A percentile compares a stretch with the other conserved stretches of the same genome.
Evolutionary conservation across 768 basidiomycete species (phyloP).

Genomic region (Phylloporus scabripes): DNA sequence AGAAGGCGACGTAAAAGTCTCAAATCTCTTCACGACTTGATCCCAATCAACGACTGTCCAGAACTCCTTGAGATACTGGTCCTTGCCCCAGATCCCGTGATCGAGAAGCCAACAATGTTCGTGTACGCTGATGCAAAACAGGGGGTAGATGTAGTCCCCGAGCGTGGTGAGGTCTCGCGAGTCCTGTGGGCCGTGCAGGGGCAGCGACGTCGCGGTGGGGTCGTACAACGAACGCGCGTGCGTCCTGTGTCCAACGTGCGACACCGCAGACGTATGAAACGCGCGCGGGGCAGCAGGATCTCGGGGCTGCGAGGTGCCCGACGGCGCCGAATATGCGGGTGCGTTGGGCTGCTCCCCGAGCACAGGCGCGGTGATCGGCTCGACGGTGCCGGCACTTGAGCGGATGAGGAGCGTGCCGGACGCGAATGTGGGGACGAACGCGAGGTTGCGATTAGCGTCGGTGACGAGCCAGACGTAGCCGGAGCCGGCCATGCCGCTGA

Average conservation of each 20-base stretch:
- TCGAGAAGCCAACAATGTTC: constrained; percentile 89
- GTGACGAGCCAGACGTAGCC: constrained; percentile 89
- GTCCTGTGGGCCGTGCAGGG: constrained; percentile 12
- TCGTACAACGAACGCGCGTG: constrained; percentile 27
- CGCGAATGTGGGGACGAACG: constrained; percentile 81
- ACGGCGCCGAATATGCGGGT: neutral
- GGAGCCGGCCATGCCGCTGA: constrained; percentile 67
- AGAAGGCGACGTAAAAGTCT: constrained; percentile 15
- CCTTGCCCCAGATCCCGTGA: constrained; percentile 89
- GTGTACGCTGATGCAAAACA: constrained; percentile 74
- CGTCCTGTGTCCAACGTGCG: constrained; percentile 2
- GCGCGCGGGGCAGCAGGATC: constrained; percentile 29
- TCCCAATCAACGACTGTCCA: constrained; percentile 82
- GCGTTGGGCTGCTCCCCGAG: constrained; percentile 23
- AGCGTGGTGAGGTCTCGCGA: constrained; percentile 24
- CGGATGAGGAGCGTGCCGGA: constrained; percentile 82
- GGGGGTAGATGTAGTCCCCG: constrained; percentile 61
- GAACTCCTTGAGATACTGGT: constrained; percentile 77
- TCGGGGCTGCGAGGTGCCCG: constrained; percentile 5
- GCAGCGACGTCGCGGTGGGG: constrained; percentile 7
- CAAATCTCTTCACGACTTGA: constrained; percentile 40
- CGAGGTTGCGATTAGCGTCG: constrained; percentile 55
- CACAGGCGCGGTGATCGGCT: constrained; percentile 22
- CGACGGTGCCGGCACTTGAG: constrained; percentile 39
- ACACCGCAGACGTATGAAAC: constrained; percentile 23